A percentile compares a stretch with the other conserved stretches of the same genome.
phyloP scores from a whole-genome alignment of 306 rosid species.

The Luffa acutangula region DNA sequence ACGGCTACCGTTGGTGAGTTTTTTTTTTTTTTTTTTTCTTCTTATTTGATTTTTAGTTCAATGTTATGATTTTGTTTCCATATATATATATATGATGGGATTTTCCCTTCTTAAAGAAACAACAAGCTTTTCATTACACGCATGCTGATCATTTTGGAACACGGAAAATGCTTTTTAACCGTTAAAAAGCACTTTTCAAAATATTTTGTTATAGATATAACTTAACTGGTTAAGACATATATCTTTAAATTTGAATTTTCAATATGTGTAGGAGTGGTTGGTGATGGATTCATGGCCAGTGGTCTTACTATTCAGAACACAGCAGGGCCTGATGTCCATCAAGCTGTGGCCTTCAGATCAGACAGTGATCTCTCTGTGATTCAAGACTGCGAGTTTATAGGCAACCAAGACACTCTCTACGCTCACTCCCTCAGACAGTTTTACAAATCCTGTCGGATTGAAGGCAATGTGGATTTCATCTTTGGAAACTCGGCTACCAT shows the following conservation, averaged over 20 bases:
- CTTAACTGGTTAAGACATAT: no score
- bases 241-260: no score
- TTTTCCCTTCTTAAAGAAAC: not conserved
- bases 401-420: slow-evolving; percentile 90
- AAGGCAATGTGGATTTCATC: slow-evolving; percentile 80
- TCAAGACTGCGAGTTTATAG: slow-evolving; percentile 60
- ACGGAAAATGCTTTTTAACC: not conserved
- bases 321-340: slow-evolving; percentile 82
- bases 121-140: no score
- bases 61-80: not conserved
- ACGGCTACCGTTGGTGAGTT: slow-evolving; percentile 66
- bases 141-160: not conserved
- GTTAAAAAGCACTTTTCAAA: no score
- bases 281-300: slow-evolving; percentile 92
- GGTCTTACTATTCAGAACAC: slow-evolving; percentile 65
- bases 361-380: slow-evolving; percentile 64
- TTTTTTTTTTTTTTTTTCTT: no score
- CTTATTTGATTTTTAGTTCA: not conserved
- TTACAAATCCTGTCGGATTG: slow-evolving; percentile 60
- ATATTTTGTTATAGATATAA: no score
- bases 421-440: slow-evolving; percentile 75
- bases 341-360: slow-evolving; percentile 87
- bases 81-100: not conserved
- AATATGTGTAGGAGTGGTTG: slow-evolving; percentile 42
- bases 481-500: slow-evolving; percentile 77